Percentiles rank a stretch among this genome's conserved stretches.
Conservation (phyloP, 768 basidiomycete genomes). For the Omphalotus guepiniiformis region DNA sequence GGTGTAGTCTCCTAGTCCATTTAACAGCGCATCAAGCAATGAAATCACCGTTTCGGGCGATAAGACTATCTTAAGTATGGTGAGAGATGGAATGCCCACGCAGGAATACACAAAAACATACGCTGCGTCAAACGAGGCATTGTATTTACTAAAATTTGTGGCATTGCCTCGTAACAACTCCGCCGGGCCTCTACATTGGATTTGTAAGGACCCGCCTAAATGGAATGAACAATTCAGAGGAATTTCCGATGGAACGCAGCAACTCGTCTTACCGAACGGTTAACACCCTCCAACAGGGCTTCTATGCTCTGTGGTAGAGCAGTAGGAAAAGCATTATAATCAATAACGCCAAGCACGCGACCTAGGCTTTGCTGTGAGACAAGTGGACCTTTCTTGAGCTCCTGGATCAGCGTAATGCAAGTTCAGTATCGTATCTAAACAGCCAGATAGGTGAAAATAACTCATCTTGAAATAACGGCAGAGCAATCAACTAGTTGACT, state of each 20-base stretch:
- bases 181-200: slow-evolving; percentile 55
- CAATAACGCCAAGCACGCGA: slow-evolving; percentile 60
- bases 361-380: slow-evolving; percentile 71
- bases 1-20: slow-evolving; percentile 86
- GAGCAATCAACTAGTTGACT: slow-evolving; percentile 69
- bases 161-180: slow-evolving; percentile 41
- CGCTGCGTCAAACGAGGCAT: slow-evolving; percentile 38
- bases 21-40: slow-evolving; percentile 53
- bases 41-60: slow-evolving; percentile 38
- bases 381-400: slow-evolving; percentile 49
- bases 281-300: slow-evolving; percentile 58
- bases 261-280: slow-evolving; percentile 48
- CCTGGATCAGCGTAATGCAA: slow-evolving; percentile 53
- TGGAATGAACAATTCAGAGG: too few relatives aligned
- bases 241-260: too few relatives aligned
- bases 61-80: slow-evolving; percentile 40
- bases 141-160: slow-evolving; percentile 36
- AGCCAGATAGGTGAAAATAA: slow-evolving; percentile 19
- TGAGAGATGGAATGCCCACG: slow-evolving; percentile 6
- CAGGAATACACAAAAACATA: slow-evolving; percentile 23
- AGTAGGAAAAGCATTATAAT: slow-evolving; percentile 55
- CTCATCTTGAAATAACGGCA: slow-evolving; percentile 68
- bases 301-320: slow-evolving; percentile 49
- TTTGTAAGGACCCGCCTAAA: slow-evolving; percentile 18
- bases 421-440: slow-evolving; percentile 11